Evolutionary conservation across 345 rosid species (phyloP).

Genomic region (Theobroma cacao): DNA sequence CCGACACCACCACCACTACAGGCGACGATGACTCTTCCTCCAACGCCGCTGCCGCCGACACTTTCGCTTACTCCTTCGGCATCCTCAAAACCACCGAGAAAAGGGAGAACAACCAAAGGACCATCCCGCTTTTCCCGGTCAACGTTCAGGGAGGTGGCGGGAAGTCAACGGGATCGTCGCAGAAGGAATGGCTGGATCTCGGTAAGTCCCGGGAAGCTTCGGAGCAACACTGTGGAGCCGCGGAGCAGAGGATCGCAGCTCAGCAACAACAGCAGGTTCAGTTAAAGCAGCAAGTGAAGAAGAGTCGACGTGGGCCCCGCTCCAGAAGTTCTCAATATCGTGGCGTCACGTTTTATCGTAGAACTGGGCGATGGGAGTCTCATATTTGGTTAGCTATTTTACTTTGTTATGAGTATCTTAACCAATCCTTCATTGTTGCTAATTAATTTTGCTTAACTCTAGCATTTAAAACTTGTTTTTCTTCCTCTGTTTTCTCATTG

Average conservation of each 20-base stretch:
- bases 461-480: not conserved
- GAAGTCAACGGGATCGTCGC: constrained; percentile 1
- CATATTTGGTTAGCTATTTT: constrained; percentile 59
- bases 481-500: not conserved
- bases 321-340: constrained; percentile 79
- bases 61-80: constrained; percentile 28
- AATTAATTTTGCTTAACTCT: not conserved
- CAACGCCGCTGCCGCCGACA: constrained; percentile 14
- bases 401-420: not conserved
- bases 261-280: constrained; percentile 23
- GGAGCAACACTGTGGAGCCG: constrained; percentile 4
- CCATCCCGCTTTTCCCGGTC: constrained; percentile 49
- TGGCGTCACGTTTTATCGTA: constrained; percentile 72
- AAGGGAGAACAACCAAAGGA: not conserved
- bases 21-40: constrained; percentile 37
- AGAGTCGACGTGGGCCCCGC: constrained; percentile 78
- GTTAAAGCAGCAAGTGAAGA: constrained; percentile 37
- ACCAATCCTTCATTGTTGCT: too few species aligned
- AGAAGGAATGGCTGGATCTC: constrained; percentile 37
- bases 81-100: constrained; percentile 15
- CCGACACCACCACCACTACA: constrained; percentile 17
- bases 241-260: constrained; percentile 21
- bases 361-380: constrained; percentile 87
- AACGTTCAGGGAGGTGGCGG: constrained; percentile 4
- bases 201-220: constrained; percentile 13